Conservation (phyloP, 1,139 yeast genomes). For the Hyphopichia wangnamkhiaoensis region DNA sequence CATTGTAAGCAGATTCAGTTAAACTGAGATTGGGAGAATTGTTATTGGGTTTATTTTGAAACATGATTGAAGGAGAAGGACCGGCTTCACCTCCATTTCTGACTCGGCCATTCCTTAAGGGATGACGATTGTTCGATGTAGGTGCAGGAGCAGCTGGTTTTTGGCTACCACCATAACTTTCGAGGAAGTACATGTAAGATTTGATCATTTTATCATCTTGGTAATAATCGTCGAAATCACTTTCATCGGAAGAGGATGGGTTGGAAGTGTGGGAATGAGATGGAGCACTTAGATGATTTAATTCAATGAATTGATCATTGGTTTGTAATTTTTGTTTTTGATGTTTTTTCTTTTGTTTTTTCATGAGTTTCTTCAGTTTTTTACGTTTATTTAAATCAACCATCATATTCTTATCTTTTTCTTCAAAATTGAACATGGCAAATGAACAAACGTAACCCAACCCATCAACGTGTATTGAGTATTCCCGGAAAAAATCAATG, state of each 20-base stretch:
- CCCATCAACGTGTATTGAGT: constrained; percentile 88
- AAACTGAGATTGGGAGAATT: constrained; percentile 19
- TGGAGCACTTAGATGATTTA: constrained; percentile 11
- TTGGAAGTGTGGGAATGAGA: constrained; percentile 5
- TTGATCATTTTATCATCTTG: constrained; percentile 91
- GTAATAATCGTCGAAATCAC: constrained; percentile 26
- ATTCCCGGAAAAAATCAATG: constrained; percentile 87
- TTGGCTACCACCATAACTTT: constrained; percentile 56
- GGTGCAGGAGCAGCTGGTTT: constrained; percentile 6
- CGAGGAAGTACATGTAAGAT: constrained; percentile 83
- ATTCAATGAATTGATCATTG: constrained; percentile 15
- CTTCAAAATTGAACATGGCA: constrained; percentile 85
- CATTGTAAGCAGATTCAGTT: constrained; percentile 29
- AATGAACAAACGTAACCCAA: constrained; percentile 91
- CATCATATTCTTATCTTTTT: constrained; percentile 55
- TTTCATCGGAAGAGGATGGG: constrained; percentile 25
- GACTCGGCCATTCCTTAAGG: constrained; percentile 7
- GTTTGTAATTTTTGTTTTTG: constrained; percentile 4
- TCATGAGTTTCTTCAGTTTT: constrained; percentile 17
- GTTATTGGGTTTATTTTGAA: constrained; percentile 5
- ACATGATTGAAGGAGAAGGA: constrained; percentile 4
- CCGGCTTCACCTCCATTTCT: background rate
- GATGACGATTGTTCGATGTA: constrained; percentile 4
- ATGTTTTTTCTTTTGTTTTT: constrained; percentile 6
- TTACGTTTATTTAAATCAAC: constrained; percentile 29